Evolutionary conservation across 106 monocot species (phyloP).

Genomic region (Vanilla planifolia): DNA sequence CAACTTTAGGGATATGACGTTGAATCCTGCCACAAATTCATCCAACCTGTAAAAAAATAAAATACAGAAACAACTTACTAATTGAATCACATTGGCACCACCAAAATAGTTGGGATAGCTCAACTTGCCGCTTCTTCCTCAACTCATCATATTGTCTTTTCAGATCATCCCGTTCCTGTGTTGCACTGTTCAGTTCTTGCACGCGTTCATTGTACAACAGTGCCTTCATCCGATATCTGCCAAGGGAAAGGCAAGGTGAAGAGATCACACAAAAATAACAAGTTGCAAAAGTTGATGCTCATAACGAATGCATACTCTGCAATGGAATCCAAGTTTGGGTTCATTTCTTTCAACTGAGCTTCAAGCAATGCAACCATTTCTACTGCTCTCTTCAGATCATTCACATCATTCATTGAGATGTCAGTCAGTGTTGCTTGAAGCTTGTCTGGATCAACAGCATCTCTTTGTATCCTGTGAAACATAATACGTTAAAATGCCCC

Average conservation of each 20-base stretch:
- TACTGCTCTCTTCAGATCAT: constrained; percentile 77
- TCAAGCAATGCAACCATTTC: constrained; percentile 87
- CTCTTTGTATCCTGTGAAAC: constrained; percentile 69
- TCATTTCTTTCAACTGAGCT: constrained; percentile 94
- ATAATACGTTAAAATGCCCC: background rate
- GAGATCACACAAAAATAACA: constrained; percentile 2
- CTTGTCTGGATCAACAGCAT: constrained; percentile 84
- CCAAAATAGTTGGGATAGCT: no score
- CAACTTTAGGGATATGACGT: constrained; percentile 88
- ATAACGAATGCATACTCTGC: constrained; percentile 52
- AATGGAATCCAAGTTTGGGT: constrained; percentile 92
- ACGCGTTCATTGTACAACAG: constrained; percentile 69
- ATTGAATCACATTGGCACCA: no score
- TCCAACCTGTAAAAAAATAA: constrained; percentile 67
- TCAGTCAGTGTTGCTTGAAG: constrained; percentile 54
- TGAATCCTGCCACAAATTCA: constrained; percentile 98
- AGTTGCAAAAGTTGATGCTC: background rate
- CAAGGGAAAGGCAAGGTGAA: background rate
- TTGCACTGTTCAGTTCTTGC: constrained; percentile 74
- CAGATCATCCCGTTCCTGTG: constrained; percentile 84
- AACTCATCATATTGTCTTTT: constrained; percentile 89
- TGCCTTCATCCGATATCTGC: constrained; percentile 68
- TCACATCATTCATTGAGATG: constrained; percentile 27
- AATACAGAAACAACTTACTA: background rate
- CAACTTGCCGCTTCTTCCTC: constrained; percentile 63